These are phyloP conservation scores for Juglanconis juglandina DNA, from an alignment of 2,329 filamentous ascomycete species.

Conservation along the genomic window DNA sequence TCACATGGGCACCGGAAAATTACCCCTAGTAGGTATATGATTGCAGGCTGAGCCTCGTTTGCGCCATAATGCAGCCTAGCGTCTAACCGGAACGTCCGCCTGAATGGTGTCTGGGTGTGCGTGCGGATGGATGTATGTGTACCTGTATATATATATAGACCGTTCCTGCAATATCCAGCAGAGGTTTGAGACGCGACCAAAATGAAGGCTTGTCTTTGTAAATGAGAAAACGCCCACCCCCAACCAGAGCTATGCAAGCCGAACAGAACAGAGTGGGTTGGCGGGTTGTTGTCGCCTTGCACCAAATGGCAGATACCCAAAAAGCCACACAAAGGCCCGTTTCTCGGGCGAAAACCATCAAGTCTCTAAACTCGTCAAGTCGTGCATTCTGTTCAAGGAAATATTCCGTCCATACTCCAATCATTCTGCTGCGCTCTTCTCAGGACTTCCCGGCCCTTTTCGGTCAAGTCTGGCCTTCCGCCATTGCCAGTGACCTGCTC, in stretches of 20 bases:
- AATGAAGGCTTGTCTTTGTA: neutral
- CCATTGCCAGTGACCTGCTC: slow-evolving; percentile 54
- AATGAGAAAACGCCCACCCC: neutral
- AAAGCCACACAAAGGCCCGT: neutral
- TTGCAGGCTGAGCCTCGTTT: too few species aligned
- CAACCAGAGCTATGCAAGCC: neutral
- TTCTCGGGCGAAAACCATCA: neutral
- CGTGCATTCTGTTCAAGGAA: slow-evolving; percentile 20
- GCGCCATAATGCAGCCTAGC: too few species aligned
- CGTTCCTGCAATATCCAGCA: neutral
- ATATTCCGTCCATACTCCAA: slow-evolving; percentile 47
- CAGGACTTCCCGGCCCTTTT: slow-evolving; percentile 49
- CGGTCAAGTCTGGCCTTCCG: slow-evolving; percentile 53
- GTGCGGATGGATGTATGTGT: neutral
- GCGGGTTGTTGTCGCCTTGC: neutral
- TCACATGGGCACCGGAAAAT: too few species aligned
- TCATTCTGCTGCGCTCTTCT: slow-evolving; percentile 51
- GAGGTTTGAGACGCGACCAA: neutral
- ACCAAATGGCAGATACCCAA: neutral
- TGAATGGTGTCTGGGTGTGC: neutral
- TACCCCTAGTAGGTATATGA: too few species aligned
- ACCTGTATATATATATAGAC: neutral
- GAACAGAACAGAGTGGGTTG: neutral
- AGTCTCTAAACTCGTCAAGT: neutral
- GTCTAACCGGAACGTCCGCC: too few species aligned